Base-by-base conservation (phyloP, 1,284 basidiomycete genomes). In the Xerocomus nothofagi region DNA sequence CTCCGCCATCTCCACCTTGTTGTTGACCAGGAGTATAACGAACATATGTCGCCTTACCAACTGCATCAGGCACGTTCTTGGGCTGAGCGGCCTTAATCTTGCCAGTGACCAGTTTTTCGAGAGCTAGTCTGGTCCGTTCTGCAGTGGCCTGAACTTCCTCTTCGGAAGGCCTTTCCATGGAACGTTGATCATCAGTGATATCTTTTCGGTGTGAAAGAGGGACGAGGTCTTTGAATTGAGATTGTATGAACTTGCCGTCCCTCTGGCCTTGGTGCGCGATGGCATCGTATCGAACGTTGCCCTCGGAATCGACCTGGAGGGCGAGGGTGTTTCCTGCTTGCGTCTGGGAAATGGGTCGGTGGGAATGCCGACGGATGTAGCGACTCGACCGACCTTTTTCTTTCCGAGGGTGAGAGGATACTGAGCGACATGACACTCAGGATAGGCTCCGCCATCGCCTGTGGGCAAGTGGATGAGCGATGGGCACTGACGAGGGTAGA, bases 11-110 rank as follows among this genome's bases (percentile, higher is more conserved):
- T 32, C 80, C 76, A 27, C 82, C 81, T 49, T 81, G 84, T 61
- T 93, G 91, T 59, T 91, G 87, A 3, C 91, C 91, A 4, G 97
- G 95, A 8, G 97, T 99, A 69, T 99, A 99, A 11, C 97, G 86
- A 58, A 99, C 91, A 71, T 93, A 99, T 6, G 82, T 78, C 0
- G 89, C 85, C 68, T 89, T 88, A 8, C 87, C 89, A 51, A 86
- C 82, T 17, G 80, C 78, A 53, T 89, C 89, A 2, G 86, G 86
- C 17, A 93, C 84, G 55, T 90, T 81, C 74, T 93, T 93, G 0
- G 96, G 93, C 62, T 98, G 94, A 3, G 93, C 91, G 3, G 94
- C 91, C 72, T 98, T 98, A 72, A 98, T 98, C 71, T 97, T 98
- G 45, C 91, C 91, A 45, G 91, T 89, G 8, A 93, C 91, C 47